phyloP scores from a whole-genome alignment of 768 basidiomycete species.

The Myochromella boudieri region DNA sequence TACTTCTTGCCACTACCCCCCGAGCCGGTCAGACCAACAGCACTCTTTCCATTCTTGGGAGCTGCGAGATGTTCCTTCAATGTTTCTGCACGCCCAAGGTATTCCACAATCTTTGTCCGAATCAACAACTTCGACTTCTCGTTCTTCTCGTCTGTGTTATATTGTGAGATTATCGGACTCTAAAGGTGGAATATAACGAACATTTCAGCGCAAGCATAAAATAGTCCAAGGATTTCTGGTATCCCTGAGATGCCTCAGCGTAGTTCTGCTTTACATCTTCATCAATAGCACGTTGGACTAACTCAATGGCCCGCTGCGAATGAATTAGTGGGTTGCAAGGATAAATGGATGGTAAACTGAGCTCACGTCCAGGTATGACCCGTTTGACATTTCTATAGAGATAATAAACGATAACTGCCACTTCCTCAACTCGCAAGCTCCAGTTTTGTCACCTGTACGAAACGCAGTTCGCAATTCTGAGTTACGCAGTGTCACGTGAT shows the following conservation, averaged over 20 bases:
- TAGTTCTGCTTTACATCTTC: slow-evolving; percentile 94
- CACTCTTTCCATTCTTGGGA: slow-evolving; percentile 58
- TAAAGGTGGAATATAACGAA: slow-evolving; percentile 32
- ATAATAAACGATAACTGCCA: neutral
- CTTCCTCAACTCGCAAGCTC: too few relatives aligned
- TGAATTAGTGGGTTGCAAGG: slow-evolving; percentile 1
- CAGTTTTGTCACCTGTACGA: too few relatives aligned
- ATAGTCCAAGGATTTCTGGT: slow-evolving; percentile 95
- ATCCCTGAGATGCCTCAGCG: slow-evolving; percentile 89
- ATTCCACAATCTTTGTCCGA: slow-evolving; percentile 85
- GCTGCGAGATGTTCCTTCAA: slow-evolving; percentile 83
- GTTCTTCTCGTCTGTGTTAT: slow-evolving; percentile 81
- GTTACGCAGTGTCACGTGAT: too few relatives aligned
- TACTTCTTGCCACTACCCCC: slow-evolving; percentile 47
- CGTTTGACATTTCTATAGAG: slow-evolving; percentile 35
- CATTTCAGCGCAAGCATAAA: slow-evolving; percentile 98
- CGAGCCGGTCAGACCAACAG: slow-evolving; percentile 49
- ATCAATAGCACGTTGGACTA: slow-evolving; percentile 91
- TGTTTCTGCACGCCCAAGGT: slow-evolving; percentile 87
- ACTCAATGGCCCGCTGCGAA: slow-evolving; percentile 68
- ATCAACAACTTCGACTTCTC: slow-evolving; percentile 88
- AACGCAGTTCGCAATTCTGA: too few relatives aligned
- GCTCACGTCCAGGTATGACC: slow-evolving; percentile 50
- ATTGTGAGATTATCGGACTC: slow-evolving; percentile 1
- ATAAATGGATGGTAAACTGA: neutral